These are phyloP conservation scores for Macroventuria anomochaeta DNA, from an alignment of 2,329 filamentous ascomycete species.

Conservation along the genomic window DNA sequence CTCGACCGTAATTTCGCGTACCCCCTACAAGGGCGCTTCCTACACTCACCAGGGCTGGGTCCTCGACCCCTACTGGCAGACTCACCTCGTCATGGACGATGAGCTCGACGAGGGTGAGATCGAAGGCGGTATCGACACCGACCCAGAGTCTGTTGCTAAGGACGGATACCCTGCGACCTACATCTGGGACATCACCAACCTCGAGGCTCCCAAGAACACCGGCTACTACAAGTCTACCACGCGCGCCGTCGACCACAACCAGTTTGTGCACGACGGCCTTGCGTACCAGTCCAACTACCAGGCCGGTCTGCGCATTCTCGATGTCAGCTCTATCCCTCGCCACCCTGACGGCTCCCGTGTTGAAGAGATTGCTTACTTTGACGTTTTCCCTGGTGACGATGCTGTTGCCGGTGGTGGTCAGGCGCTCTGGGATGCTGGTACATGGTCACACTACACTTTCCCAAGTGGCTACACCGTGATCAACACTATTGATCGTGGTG, in stretches of 20 bases:
- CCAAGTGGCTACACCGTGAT: slow-evolving; percentile 52
- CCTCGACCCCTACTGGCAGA: slow-evolving; percentile 47
- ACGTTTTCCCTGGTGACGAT: slow-evolving; percentile 52
- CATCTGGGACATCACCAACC: slow-evolving; percentile 48
- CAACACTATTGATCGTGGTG: slow-evolving; percentile 58
- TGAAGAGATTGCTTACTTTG: slow-evolving; percentile 53
- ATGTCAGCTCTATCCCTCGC: slow-evolving; percentile 49
- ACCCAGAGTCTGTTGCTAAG: slow-evolving; percentile 36
- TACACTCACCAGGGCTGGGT: slow-evolving; percentile 69
- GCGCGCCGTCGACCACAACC: slow-evolving; percentile 55
- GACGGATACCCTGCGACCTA: slow-evolving; percentile 48
- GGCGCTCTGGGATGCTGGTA: slow-evolving; percentile 50
- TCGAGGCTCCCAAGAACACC: slow-evolving; percentile 46
- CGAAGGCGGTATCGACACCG: slow-evolving; percentile 21
- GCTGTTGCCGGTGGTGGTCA: slow-evolving; percentile 43
- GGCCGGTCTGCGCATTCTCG: slow-evolving; percentile 52
- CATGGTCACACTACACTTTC: slow-evolving; percentile 53
- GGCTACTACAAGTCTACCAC: slow-evolving; percentile 52
- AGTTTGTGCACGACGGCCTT: slow-evolving; percentile 52
- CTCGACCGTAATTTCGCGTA: slow-evolving; percentile 62
- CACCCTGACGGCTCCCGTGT: slow-evolving; percentile 48
- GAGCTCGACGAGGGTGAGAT: slow-evolving; percentile 50
- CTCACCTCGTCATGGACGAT: slow-evolving; percentile 47
- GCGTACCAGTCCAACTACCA: slow-evolving; percentile 55
- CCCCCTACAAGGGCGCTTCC: slow-evolving; percentile 59